A percentile compares a stretch with the other conserved stretches of the same genome.
Evolutionary conservation across 2,329 filamentous ascomycete genomes (phyloP).

Genomic region (Colletotrichum chlorophyti): DNA sequence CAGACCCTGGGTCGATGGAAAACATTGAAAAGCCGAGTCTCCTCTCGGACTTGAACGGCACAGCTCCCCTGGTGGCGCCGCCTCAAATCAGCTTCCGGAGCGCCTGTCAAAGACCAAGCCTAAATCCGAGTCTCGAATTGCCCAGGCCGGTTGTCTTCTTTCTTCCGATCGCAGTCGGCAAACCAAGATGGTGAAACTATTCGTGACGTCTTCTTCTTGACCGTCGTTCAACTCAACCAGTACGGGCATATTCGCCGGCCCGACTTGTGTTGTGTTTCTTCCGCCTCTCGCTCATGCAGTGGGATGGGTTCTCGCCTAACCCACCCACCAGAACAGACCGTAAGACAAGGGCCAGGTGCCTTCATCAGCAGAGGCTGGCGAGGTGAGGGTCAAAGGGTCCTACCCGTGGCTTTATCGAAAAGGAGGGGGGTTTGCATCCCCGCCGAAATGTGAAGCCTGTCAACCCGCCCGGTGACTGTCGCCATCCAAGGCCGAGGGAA

Average conservation of each 20-base stretch:
- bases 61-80: conserved; percentile 3
- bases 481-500: background rate
- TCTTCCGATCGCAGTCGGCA: conserved; percentile 10
- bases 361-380: background rate
- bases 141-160: no score
- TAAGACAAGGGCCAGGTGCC: background rate
- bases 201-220: background rate
- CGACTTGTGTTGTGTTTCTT: no score
- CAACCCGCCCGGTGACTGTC: no score
- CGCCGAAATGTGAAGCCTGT: background rate
- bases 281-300: background rate
- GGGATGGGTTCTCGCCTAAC: conserved; percentile 10
- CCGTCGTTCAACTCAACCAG: no score
- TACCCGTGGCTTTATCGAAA: background rate
- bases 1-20: no score
- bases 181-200: conserved; percentile 10
- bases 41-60: no score
- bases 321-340: background rate
- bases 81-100: conserved; percentile 14
- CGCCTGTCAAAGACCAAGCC: background rate
- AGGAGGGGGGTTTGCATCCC: no score
- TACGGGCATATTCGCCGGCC: no score
- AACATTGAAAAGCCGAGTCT: no score
- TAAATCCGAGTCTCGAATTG: background rate
- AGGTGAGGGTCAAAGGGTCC: background rate